Base-by-base conservation (phyloP, 192 early-diverging fungal species). In the Blastocladiella britannica region DNA sequence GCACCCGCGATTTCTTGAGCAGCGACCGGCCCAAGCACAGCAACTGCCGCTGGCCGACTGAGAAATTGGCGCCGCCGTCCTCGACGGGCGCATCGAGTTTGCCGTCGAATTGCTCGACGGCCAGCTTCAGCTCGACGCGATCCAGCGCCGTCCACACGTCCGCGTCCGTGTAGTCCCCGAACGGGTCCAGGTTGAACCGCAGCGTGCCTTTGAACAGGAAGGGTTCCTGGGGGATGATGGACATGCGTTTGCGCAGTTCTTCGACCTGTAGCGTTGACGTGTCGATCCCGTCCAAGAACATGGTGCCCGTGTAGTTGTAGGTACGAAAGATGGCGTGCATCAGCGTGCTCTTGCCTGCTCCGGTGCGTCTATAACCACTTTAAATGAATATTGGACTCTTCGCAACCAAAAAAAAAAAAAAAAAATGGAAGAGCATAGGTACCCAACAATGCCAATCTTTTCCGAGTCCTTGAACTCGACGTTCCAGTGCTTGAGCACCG, bases 191-290 rank as follows among this genome's bases (percentile, higher is more conserved):
- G 62, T 92, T 92, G 26, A 72, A 70, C 8, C 89, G 72, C 51
- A 89, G 67, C 3, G 84, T 74, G n/a, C 81, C 82, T 9, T 62
- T 18, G 25, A 20, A 47, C 15, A 47, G 37, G 37, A 47, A 47
- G 1, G 37, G 37, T 20, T 94, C 91, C 70, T 97, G 89, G 31
- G 91, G 90, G 61, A 97, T 89, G 52, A 97, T 85, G 0, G 88
- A 84, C 54, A 97, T 55, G 37, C 73, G 69, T 68, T 4, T 59
- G 1, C 88, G 75, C 53, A 91, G 60, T n/a, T 78, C 72, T 25
- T 52, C 53, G 27, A 91, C 65, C 22, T 68, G 62, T 15, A 89
- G 62, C 6, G 62, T 58, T 7, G 72, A 68, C n/a, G 79, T 85
- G 51, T 73, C 67, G 25, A 85, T 61, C 9, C 76, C 80, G 58